Evolutionary conservation across 116 monocot genomes (phyloP).

Genomic region (Posidonia oceanica): DNA sequence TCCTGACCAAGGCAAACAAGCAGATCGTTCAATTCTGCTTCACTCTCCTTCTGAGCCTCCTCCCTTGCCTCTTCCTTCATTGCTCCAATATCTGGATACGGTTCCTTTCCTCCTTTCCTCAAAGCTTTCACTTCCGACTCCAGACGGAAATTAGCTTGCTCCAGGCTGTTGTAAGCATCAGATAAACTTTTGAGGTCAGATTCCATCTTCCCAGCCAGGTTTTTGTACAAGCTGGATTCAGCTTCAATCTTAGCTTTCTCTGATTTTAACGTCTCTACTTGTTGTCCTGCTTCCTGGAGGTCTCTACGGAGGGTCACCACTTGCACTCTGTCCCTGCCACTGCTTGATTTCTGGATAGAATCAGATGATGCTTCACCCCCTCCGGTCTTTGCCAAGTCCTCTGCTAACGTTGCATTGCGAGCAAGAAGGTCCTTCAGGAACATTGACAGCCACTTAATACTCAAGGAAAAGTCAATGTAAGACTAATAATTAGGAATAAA

Average conservation of each 20-base stretch:
- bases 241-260: constrained; percentile 65
- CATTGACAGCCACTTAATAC: not conserved
- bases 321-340: constrained; percentile 51
- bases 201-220: constrained; percentile 63
- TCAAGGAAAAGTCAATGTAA: too few relatives aligned
- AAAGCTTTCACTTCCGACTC: constrained; percentile 58
- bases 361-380: constrained; percentile 22
- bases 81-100: constrained; percentile 50
- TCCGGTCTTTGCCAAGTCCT: constrained; percentile 56
- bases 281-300: constrained; percentile 52
- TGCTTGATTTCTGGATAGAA: constrained; percentile 37
- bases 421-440: constrained; percentile 51
- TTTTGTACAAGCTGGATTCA: constrained; percentile 43
- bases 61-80: constrained; percentile 69
- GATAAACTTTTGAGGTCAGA: constrained; percentile 87
- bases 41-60: constrained; percentile 81
- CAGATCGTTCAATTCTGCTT: constrained; percentile 81
- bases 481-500: too few relatives aligned
- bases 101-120: constrained; percentile 32
- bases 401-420: constrained; percentile 81
- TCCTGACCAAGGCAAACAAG: constrained; percentile 98
- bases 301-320: constrained; percentile 54
- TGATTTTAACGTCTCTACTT: constrained; percentile 42
- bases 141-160: constrained; percentile 59
- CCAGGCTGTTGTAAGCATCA: constrained; percentile 92